Conservation (phyloP, 176 grass and related monocot species). For the Bonia amplexicaulis region DNA sequence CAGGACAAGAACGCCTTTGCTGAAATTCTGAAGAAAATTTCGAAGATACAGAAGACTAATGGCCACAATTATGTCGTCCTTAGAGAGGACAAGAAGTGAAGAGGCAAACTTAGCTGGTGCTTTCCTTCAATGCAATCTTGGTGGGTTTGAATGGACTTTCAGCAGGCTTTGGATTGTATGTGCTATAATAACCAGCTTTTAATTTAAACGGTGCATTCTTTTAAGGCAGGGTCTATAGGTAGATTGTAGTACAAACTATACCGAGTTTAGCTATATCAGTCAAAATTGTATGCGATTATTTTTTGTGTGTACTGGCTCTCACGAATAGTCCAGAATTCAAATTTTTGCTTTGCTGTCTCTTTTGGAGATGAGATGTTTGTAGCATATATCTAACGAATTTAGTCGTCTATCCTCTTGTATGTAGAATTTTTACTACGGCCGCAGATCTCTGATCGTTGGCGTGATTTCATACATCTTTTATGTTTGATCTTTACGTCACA, state of each 20-base stretch:
- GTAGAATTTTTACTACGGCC: neutral
- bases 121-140: neutral
- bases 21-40: constrained; percentile 72
- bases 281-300: too few species aligned
- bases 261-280: too few species aligned
- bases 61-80: constrained; percentile 69
- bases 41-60: constrained; percentile 79
- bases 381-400: neutral
- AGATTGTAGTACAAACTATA: too few species aligned
- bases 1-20: constrained; percentile 77
- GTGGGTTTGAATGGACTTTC: too few species aligned
- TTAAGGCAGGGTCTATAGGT: too few species aligned
- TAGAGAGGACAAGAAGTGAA: constrained; percentile 62
- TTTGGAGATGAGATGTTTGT: constrained; percentile 13
- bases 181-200: too few species aligned
- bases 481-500: neutral
- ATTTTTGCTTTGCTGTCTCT: neutral
- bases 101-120: neutral
- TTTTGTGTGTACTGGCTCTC: too few species aligned
- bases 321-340: too few species aligned
- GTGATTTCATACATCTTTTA: neutral
- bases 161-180: too few species aligned
- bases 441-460: neutral
- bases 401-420: neutral
- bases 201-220: too few species aligned